Percentiles rank a stretch among this genome's conserved stretches.
Evolutionary conservation across 2,329 filamentous ascomycete genomes (phyloP).

Genomic region (Botryotinia convoluta): DNA sequence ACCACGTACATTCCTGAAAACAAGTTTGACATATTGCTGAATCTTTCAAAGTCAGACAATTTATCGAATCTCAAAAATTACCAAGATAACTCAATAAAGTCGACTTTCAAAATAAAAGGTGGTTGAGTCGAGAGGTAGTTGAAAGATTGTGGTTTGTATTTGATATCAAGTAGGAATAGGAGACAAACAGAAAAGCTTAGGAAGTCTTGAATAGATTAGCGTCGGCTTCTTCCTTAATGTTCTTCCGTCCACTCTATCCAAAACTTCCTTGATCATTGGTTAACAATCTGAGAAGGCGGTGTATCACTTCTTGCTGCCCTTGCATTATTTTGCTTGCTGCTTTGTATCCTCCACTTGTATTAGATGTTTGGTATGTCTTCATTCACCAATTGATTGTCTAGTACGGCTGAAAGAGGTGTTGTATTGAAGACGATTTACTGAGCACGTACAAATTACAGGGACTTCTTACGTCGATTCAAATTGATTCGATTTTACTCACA

Average conservation of each 20-base stretch:
- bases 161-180: slow-evolving; percentile 22
- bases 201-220: slow-evolving; percentile 17
- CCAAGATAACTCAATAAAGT: neutral
- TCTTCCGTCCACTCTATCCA: slow-evolving; percentile 9
- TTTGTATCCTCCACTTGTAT: neutral
- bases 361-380: neutral
- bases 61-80: neutral
- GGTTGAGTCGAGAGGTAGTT: neutral
- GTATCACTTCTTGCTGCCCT: neutral
- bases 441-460: neutral
- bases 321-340: neutral
- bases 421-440: neutral
- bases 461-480: neutral
- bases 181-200: slow-evolving; percentile 20
- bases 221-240: slow-evolving; percentile 13
- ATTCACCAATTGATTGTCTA: neutral
- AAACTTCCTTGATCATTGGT: slow-evolving; percentile 15
- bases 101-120: neutral
- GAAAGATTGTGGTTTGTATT: slow-evolving; percentile 13
- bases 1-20: slow-evolving; percentile 40
- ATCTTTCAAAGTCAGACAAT: neutral
- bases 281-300: slow-evolving; percentile 10
- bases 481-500: neutral
- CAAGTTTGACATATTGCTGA: slow-evolving; percentile 37
- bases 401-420: neutral